Evolutionary conservation across 140 eudicot genomes (phyloP).

Genomic region (Anethum foeniculum): DNA sequence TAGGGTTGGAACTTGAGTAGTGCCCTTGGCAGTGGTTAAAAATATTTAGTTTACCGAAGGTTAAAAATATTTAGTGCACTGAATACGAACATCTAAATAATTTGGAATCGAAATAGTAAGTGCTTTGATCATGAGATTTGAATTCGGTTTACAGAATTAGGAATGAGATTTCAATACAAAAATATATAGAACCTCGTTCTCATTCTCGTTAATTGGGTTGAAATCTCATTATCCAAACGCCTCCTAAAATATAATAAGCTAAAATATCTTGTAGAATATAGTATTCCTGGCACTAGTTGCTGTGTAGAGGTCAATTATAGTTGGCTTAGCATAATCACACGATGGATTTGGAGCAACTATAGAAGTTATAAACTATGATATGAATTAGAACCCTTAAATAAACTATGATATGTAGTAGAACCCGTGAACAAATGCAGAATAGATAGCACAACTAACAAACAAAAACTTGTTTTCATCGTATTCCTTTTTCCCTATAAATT

Average conservation of each 20-base stretch:
- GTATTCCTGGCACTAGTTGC: not conserved
- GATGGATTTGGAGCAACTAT: not conserved
- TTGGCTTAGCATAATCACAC: not conserved
- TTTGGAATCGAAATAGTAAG: too few species aligned
- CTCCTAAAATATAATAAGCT: too few species aligned
- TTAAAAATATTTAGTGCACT: too few species aligned
- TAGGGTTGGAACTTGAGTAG: not conserved
- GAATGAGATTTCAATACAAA: too few species aligned
- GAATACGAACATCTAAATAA: too few species aligned
- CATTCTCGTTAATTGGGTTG: too few species aligned
- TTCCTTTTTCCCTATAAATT: not conserved
- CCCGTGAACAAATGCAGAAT: slow-evolving; percentile 12
- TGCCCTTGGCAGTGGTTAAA: not conserved
- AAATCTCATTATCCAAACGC: too few species aligned
- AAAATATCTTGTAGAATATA: not conserved
- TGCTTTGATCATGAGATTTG: too few species aligned
- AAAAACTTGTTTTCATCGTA: slow-evolving; percentile 1
- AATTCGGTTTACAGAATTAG: too few species aligned
- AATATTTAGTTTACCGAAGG: not conserved
- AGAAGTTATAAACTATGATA: not conserved
- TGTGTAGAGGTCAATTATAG: not conserved
- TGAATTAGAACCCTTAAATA: not conserved
- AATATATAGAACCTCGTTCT: too few species aligned
- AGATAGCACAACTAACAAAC: not conserved
- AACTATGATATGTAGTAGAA: not conserved